phyloP scores from a whole-genome alignment of 1,284 basidiomycete genomes.

The Papiliotrema flavescens region DNA sequence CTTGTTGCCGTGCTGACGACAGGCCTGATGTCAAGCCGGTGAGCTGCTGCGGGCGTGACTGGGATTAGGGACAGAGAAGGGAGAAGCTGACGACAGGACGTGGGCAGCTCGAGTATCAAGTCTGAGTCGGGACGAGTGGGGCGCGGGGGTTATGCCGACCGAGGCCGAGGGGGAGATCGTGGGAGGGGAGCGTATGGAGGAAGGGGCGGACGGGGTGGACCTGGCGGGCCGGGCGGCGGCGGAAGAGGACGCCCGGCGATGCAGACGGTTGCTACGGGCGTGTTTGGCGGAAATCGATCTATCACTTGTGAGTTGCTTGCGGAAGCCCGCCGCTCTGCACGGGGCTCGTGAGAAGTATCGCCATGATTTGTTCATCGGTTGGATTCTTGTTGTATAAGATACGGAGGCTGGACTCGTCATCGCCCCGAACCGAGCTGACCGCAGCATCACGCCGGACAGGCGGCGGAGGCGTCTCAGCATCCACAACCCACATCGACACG shows the following conservation, averaged over 20 bases:
- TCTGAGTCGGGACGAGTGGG: too few relatives aligned
- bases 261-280: constrained; percentile 31
- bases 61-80: too few relatives aligned
- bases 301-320: constrained; percentile 14
- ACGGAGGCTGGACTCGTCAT: too few relatives aligned
- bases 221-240: constrained; percentile 17
- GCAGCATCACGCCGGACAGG: constrained; percentile 37
- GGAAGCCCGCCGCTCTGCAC: too few relatives aligned
- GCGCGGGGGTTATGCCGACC: neutral
- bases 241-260: constrained; percentile 20
- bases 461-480: constrained; percentile 49
- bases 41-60: neutral
- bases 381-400: too few relatives aligned
- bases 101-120: too few relatives aligned
- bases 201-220: constrained; percentile 13
- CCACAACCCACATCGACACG: constrained; percentile 49
- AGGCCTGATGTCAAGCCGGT: neutral
- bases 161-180: constrained; percentile 11
- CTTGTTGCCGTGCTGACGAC: neutral
- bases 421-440: too few relatives aligned
- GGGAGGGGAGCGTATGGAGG: constrained; percentile 1
- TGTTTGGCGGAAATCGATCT: constrained; percentile 50
- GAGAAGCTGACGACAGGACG: constrained; percentile 23
- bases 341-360: too few relatives aligned
- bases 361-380: too few relatives aligned